A percentile compares a stretch with the other conserved stretches of the same genome.
These are phyloP conservation scores for Leccinum fuscescens DNA, from an alignment of 1,284 basidiomycete genomes.

Conservation along the genomic window DNA sequence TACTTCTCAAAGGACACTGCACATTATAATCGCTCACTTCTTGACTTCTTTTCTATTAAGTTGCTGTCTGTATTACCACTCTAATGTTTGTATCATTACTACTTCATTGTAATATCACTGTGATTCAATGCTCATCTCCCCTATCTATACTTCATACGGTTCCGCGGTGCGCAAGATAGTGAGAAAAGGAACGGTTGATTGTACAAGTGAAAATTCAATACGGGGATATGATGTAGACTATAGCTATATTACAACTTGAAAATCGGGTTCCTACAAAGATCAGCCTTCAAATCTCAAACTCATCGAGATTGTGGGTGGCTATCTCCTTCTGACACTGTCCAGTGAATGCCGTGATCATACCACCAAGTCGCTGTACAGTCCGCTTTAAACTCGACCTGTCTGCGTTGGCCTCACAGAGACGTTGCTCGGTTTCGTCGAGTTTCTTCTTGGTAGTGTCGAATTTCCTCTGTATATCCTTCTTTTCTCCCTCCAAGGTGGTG, in stretches of 20 bases:
- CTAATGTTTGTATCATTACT: constrained; percentile 10
- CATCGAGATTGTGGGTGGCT: neutral
- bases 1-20: constrained; percentile 7
- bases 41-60: neutral
- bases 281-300: neutral
- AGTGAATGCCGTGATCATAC: constrained; percentile 11
- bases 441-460: constrained; percentile 16
- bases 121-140: neutral
- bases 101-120: neutral
- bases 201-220: neutral
- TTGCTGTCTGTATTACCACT: neutral
- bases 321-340: constrained; percentile 2
- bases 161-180: neutral
- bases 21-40: neutral
- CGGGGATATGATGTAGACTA: neutral
- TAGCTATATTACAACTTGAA: neutral
- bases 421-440: constrained; percentile 24
- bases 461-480: constrained; percentile 19
- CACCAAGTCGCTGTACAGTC: constrained; percentile 12
- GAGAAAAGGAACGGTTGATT: neutral
- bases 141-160: neutral
- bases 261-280: neutral
- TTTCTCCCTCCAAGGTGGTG: constrained; percentile 18
- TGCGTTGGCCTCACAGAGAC: constrained; percentile 16
- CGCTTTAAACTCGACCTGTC: constrained; percentile 16